Evolutionary conservation across 2,329 filamentous ascomycete genomes (phyloP).

Genomic region (Talaromyces marneffei): DNA sequence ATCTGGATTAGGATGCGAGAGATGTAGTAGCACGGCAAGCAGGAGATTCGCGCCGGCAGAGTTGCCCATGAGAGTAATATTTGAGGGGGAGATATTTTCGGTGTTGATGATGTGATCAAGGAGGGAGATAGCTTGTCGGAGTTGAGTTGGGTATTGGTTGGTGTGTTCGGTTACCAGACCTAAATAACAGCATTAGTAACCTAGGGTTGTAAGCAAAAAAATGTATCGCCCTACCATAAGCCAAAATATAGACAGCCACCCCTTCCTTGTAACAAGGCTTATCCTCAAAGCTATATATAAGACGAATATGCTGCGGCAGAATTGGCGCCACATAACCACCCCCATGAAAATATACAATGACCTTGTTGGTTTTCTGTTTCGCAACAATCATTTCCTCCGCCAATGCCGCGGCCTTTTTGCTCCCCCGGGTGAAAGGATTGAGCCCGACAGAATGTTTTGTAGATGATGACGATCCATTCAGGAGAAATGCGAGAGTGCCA

Average conservation of each 20-base stretch:
- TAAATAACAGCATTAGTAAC: background rate
- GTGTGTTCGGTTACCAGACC: background rate
- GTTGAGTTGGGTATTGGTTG: conserved; percentile 11
- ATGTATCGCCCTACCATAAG: background rate
- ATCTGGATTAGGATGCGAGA: conserved; percentile 6
- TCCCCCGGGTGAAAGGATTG: background rate
- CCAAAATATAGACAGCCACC: conserved; percentile 6
- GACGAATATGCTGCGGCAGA: background rate
- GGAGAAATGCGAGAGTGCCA: background rate
- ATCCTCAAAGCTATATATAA: conserved; percentile 1
- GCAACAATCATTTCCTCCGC: background rate
- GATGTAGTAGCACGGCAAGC: conserved; percentile 4
- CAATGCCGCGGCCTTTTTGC: background rate
- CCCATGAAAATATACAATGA: conserved; percentile 11
- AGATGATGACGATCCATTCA: background rate
- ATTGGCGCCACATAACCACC: conserved; percentile 9
- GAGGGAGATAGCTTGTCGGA: conserved; percentile 8
- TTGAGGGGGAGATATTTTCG: background rate
- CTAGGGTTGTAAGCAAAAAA: background rate
- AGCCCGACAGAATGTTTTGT: background rate
- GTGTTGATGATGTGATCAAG: conserved; percentile 7
- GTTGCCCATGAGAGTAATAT: conserved; percentile 9
- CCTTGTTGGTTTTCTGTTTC: conserved; percentile 5
- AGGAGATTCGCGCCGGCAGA: conserved; percentile 10
- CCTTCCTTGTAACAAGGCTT: background rate